Evolutionary conservation across 2,329 filamentous ascomycete species (phyloP).

Genomic region (Diaporthe citrichinensis): DNA sequence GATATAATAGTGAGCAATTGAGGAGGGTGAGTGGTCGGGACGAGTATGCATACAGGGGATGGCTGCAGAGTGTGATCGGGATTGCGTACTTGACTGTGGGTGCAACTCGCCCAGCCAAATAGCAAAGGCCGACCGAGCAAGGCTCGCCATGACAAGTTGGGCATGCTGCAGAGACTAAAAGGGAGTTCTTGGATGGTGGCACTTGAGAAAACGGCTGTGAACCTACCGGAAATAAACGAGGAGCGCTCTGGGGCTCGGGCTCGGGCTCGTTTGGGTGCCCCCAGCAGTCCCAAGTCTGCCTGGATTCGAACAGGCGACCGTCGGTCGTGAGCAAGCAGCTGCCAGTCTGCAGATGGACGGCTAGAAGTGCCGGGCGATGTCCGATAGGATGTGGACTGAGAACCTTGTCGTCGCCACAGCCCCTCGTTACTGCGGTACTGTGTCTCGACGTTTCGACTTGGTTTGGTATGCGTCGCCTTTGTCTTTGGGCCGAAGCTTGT

Average conservation of each 20-base stretch:
- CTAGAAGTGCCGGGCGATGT: slow-evolving; percentile 36
- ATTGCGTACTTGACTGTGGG: slow-evolving; percentile 32
- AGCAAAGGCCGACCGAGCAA: slow-evolving; percentile 1
- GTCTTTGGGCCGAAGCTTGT: neutral
- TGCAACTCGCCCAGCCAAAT: slow-evolving; percentile 35
- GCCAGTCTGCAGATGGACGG: slow-evolving; percentile 35
- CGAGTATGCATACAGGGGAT: slow-evolving; percentile 31
- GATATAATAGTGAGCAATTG: slow-evolving; percentile 29
- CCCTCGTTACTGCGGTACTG: slow-evolving; percentile 30
- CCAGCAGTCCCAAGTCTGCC: neutral
- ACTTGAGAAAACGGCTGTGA: slow-evolving; percentile 16
- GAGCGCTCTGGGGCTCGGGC: neutral
- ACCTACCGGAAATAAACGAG: slow-evolving; percentile 1
- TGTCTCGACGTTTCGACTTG: slow-evolving; percentile 30
- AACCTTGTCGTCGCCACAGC: slow-evolving; percentile 34
- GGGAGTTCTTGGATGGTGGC: neutral
- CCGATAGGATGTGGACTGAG: slow-evolving; percentile 19
- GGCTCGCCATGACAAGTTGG: slow-evolving; percentile 29
- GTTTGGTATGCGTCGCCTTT: slow-evolving; percentile 33
- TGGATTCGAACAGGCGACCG: neutral
- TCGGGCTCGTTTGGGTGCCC: neutral
- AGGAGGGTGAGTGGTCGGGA: slow-evolving; percentile 32
- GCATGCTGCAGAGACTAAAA: slow-evolving; percentile 33
- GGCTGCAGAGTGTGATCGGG: slow-evolving; percentile 41
- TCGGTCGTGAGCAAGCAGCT: neutral